Evolutionary conservation across 805 yeast species (phyloP), one percentile per base, ranked within the genome.

Genomic region (Cyberlindnera misumaiensis): DNA sequence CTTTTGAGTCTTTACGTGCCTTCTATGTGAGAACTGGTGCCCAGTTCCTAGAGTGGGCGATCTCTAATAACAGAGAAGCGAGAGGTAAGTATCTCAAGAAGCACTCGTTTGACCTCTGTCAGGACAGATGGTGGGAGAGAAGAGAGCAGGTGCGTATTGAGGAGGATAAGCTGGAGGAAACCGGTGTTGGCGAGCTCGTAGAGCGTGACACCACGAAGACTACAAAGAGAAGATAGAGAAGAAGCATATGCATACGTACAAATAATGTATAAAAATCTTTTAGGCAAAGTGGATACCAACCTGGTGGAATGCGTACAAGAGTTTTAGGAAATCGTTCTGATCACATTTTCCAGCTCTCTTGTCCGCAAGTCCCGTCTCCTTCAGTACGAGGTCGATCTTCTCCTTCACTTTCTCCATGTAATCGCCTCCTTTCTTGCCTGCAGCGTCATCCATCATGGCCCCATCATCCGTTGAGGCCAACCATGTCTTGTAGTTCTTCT

Each of bases 111-210:
- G 96, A 88, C 45, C 63, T 90, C 44, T 83, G 93, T 59, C 95
- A 89, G 62, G 90, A 83, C 48, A 77, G 98, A 65, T 90, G 95
- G 93, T 90, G 97, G 97, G 97, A 90, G 59, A 83, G 97, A 66
- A 79, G 97, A 64, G 97, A 90, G 51, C 90, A 80, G 52, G 80
- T 90, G 17, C 80, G 94, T 58, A 72, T 77, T 30, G 83, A 85
- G 36, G 98, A 90, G 63, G 97, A 90, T 50, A 77, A 79, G 55
- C 63, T 85, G 51, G 97, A 90, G 61, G 96, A 88, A 51, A 55
- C 83, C 35, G 96, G 95, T 42, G 89, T 87, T 44, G 94, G 84
- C 13, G 95, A 85, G 42, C 80, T 90, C 28, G 67, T 90, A 8
- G 96, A 88, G 55, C 76, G 74, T 51, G 95, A 83, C 54, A 52